phyloP scores from a whole-genome alignment of 768 basidiomycete species.

The Rhodotorula taiwanensis region DNA sequence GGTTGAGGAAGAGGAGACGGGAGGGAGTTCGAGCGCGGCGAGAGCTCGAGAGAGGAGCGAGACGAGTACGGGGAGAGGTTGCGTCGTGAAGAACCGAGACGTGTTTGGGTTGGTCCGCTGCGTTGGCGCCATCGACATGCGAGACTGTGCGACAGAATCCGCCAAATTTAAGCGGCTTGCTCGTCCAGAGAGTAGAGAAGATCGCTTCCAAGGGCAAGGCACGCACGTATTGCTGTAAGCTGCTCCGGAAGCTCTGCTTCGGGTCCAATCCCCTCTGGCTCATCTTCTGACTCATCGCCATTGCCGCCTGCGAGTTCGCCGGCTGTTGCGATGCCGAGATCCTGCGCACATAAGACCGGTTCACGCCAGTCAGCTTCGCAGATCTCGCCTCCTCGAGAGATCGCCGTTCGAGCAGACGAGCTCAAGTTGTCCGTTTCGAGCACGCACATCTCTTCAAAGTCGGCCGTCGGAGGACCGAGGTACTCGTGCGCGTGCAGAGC shows the following conservation, averaged over 20 bases:
- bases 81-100: constrained; percentile 60
- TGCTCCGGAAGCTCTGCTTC: constrained; percentile 69
- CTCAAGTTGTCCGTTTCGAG: too few species aligned
- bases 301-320: constrained; percentile 46
- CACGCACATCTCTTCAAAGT: constrained; percentile 30
- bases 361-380: too few species aligned
- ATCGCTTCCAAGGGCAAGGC: too few species aligned
- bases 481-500: constrained; percentile 65
- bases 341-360: too few species aligned
- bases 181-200: neutral
- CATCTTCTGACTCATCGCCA: constrained; percentile 56
- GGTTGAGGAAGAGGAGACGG: neutral
- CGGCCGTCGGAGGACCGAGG: constrained; percentile 60
- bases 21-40: neutral
- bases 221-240: constrained; percentile 72
- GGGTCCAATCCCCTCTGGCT: constrained; percentile 53
- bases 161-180: too few species aligned
- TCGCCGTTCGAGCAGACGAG: neutral
- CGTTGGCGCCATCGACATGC: constrained; percentile 34
- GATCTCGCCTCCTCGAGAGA: neutral
- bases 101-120: constrained; percentile 58
- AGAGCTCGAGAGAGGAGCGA: constrained; percentile 5
- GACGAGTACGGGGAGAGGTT: constrained; percentile 12
- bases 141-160: constrained; percentile 52
- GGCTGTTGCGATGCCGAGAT: constrained; percentile 11